Percentiles rank a stretch among this genome's conserved stretches.
phyloP scores from a whole-genome alignment of 768 basidiomycete species.

The Suillus tomentosus region DNA sequence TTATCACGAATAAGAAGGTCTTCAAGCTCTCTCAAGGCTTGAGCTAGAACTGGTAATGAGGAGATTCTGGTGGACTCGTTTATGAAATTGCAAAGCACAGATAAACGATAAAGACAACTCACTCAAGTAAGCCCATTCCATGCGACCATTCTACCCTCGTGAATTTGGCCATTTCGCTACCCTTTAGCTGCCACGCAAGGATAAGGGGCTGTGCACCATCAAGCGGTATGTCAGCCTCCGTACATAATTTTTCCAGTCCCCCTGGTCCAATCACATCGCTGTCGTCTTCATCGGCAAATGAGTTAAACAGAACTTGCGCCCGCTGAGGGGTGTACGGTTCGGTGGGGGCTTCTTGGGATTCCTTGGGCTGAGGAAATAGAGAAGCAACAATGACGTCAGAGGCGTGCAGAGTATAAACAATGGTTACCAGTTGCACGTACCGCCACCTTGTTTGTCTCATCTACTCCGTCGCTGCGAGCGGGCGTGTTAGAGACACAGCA shows the following conservation, averaged over 20 bases:
- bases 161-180: slow-evolving; percentile 74
- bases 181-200: slow-evolving; percentile 72
- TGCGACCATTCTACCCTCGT: slow-evolving; percentile 70
- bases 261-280: slow-evolving; percentile 62
- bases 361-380: not conserved
- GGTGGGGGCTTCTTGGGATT: slow-evolving; percentile 14
- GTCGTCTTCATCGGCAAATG: slow-evolving; percentile 59
- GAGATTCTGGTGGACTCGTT: slow-evolving; percentile 38
- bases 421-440: slow-evolving; percentile 22
- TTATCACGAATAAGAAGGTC: slow-evolving; percentile 54
- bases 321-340: slow-evolving; percentile 51
- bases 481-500: slow-evolving; percentile 64
- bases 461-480: slow-evolving; percentile 52
- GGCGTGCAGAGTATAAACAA: slow-evolving; percentile 23
- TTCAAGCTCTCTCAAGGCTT: slow-evolving; percentile 62
- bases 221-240: slow-evolving; percentile 67
- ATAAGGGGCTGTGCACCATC: slow-evolving; percentile 74
- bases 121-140: slow-evolving; percentile 52
- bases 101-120: slow-evolving; percentile 22
- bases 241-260: slow-evolving; percentile 72
- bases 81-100: not conserved
- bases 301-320: slow-evolving; percentile 57
- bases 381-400: slow-evolving; percentile 14
- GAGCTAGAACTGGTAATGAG: slow-evolving; percentile 48
- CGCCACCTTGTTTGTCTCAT: slow-evolving; percentile 33